These are phyloP conservation scores for Fulvia fulva DNA, from an alignment of 2,329 filamentous ascomycete species.

Conservation along the genomic window DNA sequence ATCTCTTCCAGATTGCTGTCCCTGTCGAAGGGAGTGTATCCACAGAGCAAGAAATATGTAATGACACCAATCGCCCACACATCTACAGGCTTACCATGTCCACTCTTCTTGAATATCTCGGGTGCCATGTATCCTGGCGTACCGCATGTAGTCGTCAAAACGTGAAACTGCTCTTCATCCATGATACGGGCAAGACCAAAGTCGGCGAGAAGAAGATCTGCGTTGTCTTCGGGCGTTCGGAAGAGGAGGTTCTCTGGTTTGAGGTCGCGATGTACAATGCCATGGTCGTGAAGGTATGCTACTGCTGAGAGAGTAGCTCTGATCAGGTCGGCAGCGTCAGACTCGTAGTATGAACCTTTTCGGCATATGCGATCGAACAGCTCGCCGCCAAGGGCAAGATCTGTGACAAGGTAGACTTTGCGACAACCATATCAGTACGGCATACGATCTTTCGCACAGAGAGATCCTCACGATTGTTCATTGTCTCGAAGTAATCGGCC, in stretches of 20 bases:
- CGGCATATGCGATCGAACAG: conserved; percentile 98
- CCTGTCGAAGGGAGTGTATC: conserved; percentile 96
- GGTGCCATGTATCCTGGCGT: conserved; percentile 99
- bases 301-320: conserved; percentile 94
- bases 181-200: conserved; percentile 95
- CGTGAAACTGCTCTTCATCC: conserved; percentile 98
- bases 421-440: conserved; percentile 5
- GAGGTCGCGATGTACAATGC: conserved; percentile 94
- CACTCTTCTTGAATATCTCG: conserved; percentile 98
- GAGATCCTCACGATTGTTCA: conserved; percentile 74
- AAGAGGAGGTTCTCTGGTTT: conserved; percentile 98
- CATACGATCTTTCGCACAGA: not conserved
- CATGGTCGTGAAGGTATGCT: conserved; percentile 95
- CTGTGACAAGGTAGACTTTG: conserved; percentile 87
- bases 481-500: conserved; percentile 98
- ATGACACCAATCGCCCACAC: conserved; percentile 98
- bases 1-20: conserved; percentile 98
- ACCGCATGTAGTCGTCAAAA: conserved; percentile 93
- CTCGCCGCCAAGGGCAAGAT: conserved; percentile 92
- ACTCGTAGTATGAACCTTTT: conserved; percentile 98
- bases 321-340: conserved; percentile 91
- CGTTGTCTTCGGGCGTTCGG: conserved; percentile 94
- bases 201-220: conserved; percentile 92
- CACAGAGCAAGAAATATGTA: conserved; percentile 96
- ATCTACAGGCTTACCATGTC: conserved; percentile 96